Evolutionary conservation across 2,329 filamentous ascomycete genomes (phyloP), one percentile per base, ranked within the genome.

Genomic region (Sclerotinia subarctica): DNA sequence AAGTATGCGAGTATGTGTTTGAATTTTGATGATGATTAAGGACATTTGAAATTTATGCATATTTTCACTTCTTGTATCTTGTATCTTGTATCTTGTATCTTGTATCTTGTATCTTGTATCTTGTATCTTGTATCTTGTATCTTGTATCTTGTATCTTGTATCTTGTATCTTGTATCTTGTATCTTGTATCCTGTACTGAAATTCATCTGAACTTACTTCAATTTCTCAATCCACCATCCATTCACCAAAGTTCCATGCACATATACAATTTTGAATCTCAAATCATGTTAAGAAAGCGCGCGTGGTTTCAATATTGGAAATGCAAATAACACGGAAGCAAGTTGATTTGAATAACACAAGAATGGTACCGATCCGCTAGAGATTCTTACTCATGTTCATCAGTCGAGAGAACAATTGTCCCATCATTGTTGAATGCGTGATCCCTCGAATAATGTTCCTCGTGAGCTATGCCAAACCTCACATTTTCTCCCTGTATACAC

Each of bases 371-470:
- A 29, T 29, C 35, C 8, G 11, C 13, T 44, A 21, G 6, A 38
- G 24, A 21, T 15, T 24, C 8, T 32, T 51, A 62, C 35, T 62
- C 21, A 62, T 38, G 19, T 11, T 54, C 52, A 7, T 49, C 58
- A 38, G 21, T n/a, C 32, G 44, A 62, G n/a, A 62, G 46, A 15
- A 62, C 15, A 3, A 51, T 62, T 19, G 26, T 44, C 3, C 32
- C 64, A 44, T 67, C 64, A 44, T 62, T 29, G 38, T 67, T 60
- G 32, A 60, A 67, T 52, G 56, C 44, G 15, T 67, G 44, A 15
- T 67, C 64, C 13, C 44, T 35, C n/a, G 32, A 67, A 53, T 67
- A 67, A 8, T 29, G 24, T 13, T 62, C 56, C 46, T 44, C 54
- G 19, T 59, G 54, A 32, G 46, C 64, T 52, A 67, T 67, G 11